Evolutionary conservation across 1,284 basidiomycete genomes (phyloP).

Genomic region (Melampsora medusae): DNA sequence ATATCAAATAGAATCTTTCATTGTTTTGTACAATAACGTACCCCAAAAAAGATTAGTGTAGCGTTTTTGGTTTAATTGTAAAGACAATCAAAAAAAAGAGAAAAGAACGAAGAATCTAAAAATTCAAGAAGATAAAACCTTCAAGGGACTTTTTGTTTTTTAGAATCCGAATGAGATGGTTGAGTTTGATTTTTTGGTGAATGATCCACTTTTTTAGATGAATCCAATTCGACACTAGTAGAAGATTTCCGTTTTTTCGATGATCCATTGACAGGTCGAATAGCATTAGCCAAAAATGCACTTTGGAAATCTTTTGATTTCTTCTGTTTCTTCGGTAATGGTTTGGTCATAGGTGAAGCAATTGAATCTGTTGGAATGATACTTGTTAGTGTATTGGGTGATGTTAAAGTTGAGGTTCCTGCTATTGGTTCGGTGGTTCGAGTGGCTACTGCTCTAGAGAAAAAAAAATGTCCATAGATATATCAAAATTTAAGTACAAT

Average conservation of each 20-base stretch:
- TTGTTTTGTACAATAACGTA: no score
- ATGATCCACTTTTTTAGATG: no score
- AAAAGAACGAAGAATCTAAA: no score
- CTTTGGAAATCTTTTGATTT: conserved; percentile 39
- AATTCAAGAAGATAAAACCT: no score
- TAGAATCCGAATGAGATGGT: no score
- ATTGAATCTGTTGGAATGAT: conserved; percentile 1
- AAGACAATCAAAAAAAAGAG: no score
- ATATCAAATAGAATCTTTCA: no score
- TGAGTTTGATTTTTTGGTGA: no score
- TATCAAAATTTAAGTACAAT: not conserved
- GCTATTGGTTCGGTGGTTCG: conserved; percentile 2
- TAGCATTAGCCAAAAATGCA: conserved; percentile 30
- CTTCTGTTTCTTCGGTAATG: conserved; percentile 24
- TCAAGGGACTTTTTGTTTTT: no score
- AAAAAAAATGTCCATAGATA: no score
- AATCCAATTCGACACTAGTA: not conserved
- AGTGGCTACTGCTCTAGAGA: conserved; percentile 25
- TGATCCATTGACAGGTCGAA: conserved; percentile 15
- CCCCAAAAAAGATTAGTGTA: no score
- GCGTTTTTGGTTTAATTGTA: no score
- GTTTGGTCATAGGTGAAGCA: conserved; percentile 3
- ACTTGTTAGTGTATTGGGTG: not conserved
- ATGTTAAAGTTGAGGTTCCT: not conserved
- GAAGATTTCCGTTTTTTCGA: conserved; percentile 38